Evolutionary conservation across 1,284 basidiomycete genomes (phyloP).

Genomic region (Cutaneotrichosporon spelunceum): DNA sequence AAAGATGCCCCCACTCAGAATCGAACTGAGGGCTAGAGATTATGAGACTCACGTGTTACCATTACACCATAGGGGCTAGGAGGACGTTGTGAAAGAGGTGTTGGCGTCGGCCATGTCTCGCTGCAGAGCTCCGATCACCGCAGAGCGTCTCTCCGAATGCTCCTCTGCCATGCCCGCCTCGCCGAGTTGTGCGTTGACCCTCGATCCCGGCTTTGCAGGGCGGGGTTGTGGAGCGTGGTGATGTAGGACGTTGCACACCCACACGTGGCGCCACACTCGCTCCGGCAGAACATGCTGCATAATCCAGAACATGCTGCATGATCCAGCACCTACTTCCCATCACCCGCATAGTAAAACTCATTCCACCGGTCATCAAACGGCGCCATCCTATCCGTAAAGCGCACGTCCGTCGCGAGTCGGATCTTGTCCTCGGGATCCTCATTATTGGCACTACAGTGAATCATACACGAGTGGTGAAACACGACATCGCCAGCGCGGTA

Average conservation of each 20-base stretch:
- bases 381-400: constrained; percentile 16
- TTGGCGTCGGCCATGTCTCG: not conserved
- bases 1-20: not conserved
- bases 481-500: constrained; percentile 27
- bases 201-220: too few relatives aligned
- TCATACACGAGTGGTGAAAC: constrained; percentile 24
- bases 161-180: too few relatives aligned
- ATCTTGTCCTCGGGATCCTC: constrained; percentile 19
- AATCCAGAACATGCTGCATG: too few relatives aligned
- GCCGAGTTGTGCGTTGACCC: too few relatives aligned
- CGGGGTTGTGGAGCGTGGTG: too few relatives aligned
- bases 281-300: too few relatives aligned
- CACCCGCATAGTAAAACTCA: constrained; percentile 8
- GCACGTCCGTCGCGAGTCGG: constrained; percentile 21
- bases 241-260: too few relatives aligned
- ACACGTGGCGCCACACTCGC: too few relatives aligned
- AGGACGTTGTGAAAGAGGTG: too few relatives aligned
- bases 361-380: constrained; percentile 21
- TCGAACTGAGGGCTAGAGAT: not conserved
- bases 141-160: too few relatives aligned
- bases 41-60: not conserved
- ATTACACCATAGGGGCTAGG: not conserved
- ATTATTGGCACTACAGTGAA: constrained; percentile 22
- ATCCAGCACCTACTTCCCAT: not conserved
- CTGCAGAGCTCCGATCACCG: too few relatives aligned